phyloP scores from a whole-genome alignment of 116 monocot species.

The Posidonia oceanica region DNA sequence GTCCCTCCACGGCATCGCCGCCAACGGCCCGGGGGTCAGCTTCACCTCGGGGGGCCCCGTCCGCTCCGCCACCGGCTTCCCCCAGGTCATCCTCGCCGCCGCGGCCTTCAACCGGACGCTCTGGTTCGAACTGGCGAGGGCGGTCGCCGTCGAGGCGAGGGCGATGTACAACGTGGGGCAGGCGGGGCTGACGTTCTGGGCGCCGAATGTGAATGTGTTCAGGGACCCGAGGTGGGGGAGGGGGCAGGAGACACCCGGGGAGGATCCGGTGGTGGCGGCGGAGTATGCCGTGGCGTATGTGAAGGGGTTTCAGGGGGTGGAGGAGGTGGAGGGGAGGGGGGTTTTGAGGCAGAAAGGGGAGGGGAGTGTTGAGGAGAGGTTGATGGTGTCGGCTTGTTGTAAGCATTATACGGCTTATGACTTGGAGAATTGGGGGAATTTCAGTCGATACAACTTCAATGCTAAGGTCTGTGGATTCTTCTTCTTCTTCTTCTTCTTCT shows the following conservation, averaged over 20 bases:
- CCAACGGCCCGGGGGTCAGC: conserved; percentile 77
- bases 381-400: conserved; percentile 97
- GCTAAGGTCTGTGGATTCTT: conserved; percentile 29
- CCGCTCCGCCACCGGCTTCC: conserved; percentile 65
- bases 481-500: neutral
- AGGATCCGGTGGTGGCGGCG: conserved; percentile 55
- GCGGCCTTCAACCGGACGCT: conserved; percentile 83
- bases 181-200: conserved; percentile 94
- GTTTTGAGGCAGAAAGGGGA: neutral
- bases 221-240: conserved; percentile 93
- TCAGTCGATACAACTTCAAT: conserved; percentile 67
- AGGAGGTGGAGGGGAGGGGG: neutral
- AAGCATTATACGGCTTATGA: conserved; percentile 95
- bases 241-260: conserved; percentile 94
- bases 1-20: conserved; percentile 80
- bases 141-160: conserved; percentile 73
- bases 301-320: conserved; percentile 44
- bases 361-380: neutral
- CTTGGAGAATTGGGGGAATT: conserved; percentile 63
- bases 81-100: conserved; percentile 69
- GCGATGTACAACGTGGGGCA: conserved; percentile 72
- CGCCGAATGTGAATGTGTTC: conserved; percentile 90
- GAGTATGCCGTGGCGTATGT: conserved; percentile 60
- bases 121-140: conserved; percentile 50
- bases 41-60: conserved; percentile 24